Base-by-base conservation (phyloP, 2,329 filamentous ascomycete genomes). In the Phialophora macrospora region DNA sequence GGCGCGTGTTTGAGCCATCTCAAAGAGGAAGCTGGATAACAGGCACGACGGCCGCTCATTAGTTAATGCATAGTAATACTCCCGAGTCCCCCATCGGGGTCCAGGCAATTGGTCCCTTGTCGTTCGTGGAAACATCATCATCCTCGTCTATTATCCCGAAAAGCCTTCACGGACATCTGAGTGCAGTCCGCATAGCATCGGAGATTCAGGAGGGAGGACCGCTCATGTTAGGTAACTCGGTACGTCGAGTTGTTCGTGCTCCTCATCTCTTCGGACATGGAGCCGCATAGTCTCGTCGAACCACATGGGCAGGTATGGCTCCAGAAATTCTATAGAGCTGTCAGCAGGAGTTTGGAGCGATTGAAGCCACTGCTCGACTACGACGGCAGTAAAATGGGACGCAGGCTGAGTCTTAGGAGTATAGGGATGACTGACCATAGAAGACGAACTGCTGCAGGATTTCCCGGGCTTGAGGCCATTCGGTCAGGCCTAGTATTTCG, bases 1-100 rank as follows among this genome's bases (percentile, higher is more conserved):
- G 55, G 63, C 63, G 63, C 63, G 52, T 65, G 63, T 55, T 65
- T 52, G 52, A 4, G 5, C 28, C 26, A 20, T 55, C 52, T n/a
- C 52, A 55, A 22, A 34, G n/a, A 55, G 12, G 51, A 55, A 55
- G 17, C 28, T 22, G 22, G 2, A 34, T 32, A 12, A 11, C 4
- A 22, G 38, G 30, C 22, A 34, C 8, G 7, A n/a, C 6, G 17
- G 14, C 22, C 51, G 26, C 28, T 55, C 2, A 22, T 34, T 55
- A n/a, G 12, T 11, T 3, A 20, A 2, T 28, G 20, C 24, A 4
- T 17, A 8, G 14, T 34, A 8, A 11, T 4, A 17, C 0, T 14
- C 14, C 48, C 32, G 32, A 51, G 20, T 26, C 20, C 17, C 20
- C 24, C 2, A 26, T 12, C 9, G 24, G 48, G 11, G 5, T 22